phyloP scores from a whole-genome alignment of 306 rosid genomes.

The Casuarina cunninghamiana region DNA sequence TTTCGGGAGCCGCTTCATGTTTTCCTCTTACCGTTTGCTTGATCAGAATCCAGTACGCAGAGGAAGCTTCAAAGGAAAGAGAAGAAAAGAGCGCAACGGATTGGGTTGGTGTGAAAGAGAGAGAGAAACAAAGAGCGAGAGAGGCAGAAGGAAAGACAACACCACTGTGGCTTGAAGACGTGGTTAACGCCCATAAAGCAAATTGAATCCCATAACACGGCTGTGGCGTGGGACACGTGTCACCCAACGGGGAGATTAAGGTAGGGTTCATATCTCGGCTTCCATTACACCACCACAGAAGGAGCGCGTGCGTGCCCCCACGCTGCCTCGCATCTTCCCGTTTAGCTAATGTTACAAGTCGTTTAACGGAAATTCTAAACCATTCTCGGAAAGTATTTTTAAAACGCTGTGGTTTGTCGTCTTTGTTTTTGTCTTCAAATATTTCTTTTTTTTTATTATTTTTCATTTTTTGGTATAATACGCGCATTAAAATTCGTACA shows the following conservation, averaged over 20 bases:
- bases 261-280: slow-evolving; percentile 41
- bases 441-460: no score
- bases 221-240: slow-evolving; percentile 47
- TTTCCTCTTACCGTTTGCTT: not conserved
- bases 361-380: not conserved
- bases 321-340: not conserved
- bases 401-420: no score
- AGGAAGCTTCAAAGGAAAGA: not conserved
- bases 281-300: not conserved
- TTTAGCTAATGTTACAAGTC: not conserved
- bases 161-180: slow-evolving; percentile 21
- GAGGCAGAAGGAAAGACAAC: not conserved
- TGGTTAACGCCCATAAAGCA: slow-evolving; percentile 13
- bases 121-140: not conserved
- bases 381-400: no score
- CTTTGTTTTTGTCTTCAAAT: no score
- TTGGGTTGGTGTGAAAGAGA: not conserved
- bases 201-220: slow-evolving; percentile 14
- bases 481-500: no score
- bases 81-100: not conserved
- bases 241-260: slow-evolving; percentile 27
- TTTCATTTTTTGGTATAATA: no score
- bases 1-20: not conserved
- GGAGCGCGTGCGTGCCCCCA: not conserved
- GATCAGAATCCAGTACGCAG: not conserved